These are phyloP conservation scores for Aureobasidium sp. DNA, from an alignment of 2,329 filamentous ascomycete genomes.

Conservation along the genomic window DNA sequence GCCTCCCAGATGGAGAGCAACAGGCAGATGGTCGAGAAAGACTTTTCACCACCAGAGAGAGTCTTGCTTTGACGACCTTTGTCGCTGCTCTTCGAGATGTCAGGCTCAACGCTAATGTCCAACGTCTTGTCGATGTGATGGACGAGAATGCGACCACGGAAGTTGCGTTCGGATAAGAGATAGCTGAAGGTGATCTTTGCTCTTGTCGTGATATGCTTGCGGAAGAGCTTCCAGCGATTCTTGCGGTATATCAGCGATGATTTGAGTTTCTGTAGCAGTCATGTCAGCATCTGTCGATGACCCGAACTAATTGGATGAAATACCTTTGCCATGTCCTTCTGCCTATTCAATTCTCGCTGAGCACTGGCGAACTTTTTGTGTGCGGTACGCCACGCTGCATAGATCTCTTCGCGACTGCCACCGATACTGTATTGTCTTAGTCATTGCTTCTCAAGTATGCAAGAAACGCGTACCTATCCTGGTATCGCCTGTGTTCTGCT, in stretches of 20 bases:
- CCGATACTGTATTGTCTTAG: conserved; percentile 22
- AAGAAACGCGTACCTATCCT: neutral
- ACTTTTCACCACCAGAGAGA: conserved; percentile 92
- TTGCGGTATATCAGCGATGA: conserved; percentile 62
- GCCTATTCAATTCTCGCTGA: conserved; percentile 20
- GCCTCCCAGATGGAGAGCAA: conserved; percentile 93
- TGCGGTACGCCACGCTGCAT: conserved; percentile 2
- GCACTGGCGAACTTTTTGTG: conserved; percentile 17
- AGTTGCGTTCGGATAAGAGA: conserved; percentile 80
- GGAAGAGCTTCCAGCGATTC: conserved; percentile 72
- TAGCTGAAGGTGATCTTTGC: conserved; percentile 83
- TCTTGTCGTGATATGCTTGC: conserved; percentile 75
- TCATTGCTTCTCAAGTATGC: neutral
- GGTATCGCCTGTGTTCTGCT: conserved; percentile 12
- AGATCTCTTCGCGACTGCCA: conserved; percentile 27
- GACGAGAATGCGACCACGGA: conserved; percentile 72
- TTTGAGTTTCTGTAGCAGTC: conserved; percentile 40
- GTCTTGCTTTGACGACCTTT: conserved; percentile 81
- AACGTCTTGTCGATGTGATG: conserved; percentile 70
- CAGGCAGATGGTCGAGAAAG: conserved; percentile 93
- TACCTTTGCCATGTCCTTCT: conserved; percentile 34
- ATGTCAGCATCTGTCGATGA: neutral
- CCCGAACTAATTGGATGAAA: conserved; percentile 30
- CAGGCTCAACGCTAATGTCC: conserved; percentile 66
- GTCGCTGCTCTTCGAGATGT: conserved; percentile 60